A percentile compares a stretch with the other conserved stretches of the same genome.
phyloP scores from a whole-genome alignment of 75 land plant species.

The Larix kaempferi region DNA sequence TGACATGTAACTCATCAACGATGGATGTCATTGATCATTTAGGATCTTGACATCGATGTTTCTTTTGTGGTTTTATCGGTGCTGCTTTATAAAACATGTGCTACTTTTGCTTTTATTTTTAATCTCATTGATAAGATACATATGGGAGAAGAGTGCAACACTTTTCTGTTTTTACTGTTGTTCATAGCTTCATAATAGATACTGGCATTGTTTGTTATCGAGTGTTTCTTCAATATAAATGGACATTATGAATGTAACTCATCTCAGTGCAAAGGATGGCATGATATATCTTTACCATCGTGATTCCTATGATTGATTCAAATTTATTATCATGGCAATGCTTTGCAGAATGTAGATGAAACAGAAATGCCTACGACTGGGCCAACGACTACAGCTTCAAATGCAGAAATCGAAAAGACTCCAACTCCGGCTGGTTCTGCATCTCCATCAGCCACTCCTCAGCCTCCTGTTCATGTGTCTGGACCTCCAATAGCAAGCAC shows the following conservation, averaged over 20 bases:
- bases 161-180: not conserved
- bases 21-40: not conserved
- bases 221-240: not conserved
- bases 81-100: not conserved
- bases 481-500: conserved; percentile 31
- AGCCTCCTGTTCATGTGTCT: conserved; percentile 22
- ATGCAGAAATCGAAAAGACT: conserved; percentile 29
- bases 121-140: not conserved
- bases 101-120: not conserved
- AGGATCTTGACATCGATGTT: not conserved
- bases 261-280: not conserved
- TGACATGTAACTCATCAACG: not conserved
- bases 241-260: not conserved
- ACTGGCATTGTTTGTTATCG: not conserved
- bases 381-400: conserved; percentile 8
- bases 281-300: not conserved
- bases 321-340: not conserved
- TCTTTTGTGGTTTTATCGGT: not conserved
- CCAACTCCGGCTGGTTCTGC: conserved; percentile 32
- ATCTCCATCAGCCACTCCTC: conserved; percentile 40
- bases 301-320: not conserved
- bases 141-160: no score
- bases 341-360: conserved; percentile 51
- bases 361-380: conserved; percentile 27
- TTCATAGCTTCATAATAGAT: not conserved